These are phyloP conservation scores for Fusarium sp. DNA, from an alignment of 2,329 filamentous ascomycete species.

Conservation along the genomic window DNA sequence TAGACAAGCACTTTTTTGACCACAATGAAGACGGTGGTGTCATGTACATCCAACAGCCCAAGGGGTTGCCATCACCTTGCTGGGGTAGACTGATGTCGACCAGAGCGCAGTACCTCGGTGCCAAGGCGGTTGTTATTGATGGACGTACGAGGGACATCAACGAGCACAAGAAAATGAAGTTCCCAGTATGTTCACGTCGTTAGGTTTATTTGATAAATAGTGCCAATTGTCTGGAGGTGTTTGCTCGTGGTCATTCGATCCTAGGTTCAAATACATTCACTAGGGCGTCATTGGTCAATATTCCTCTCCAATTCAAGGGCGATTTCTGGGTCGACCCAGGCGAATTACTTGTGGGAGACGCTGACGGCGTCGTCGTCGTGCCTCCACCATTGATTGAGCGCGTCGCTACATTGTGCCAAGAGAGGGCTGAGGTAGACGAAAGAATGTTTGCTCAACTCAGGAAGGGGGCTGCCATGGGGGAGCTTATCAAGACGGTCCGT, in stretches of 20 bases:
- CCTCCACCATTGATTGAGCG: constrained; percentile 38
- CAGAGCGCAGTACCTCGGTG: constrained; percentile 43
- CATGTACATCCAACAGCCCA: constrained; percentile 48
- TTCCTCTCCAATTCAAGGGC: constrained; percentile 42
- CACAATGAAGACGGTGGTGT: constrained; percentile 37
- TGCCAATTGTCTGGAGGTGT: constrained; percentile 32
- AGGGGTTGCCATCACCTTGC: constrained; percentile 41
- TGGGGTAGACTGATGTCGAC: constrained; percentile 48
- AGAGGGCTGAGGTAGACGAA: constrained; percentile 45
- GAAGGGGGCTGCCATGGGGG: constrained; percentile 4
- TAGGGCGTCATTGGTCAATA: constrained; percentile 42
- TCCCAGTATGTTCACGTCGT: constrained; percentile 5
- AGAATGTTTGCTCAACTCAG: constrained; percentile 36
- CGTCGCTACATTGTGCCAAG: constrained; percentile 44
- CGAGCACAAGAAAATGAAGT: constrained; percentile 43
- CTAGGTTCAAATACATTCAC: constrained; percentile 48
- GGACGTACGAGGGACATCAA: constrained; percentile 45
- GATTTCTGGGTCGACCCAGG: constrained; percentile 47
- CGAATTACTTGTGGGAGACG: constrained; percentile 45
- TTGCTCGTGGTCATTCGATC: constrained; percentile 43
- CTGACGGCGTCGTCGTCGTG: constrained; percentile 46
- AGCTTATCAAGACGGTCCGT: not conserved
- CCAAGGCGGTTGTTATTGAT: constrained; percentile 43
- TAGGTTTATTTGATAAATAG: not conserved
- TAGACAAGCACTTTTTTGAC: constrained; percentile 46